These are phyloP conservation scores for Fusarium sp. DNA, from an alignment of 2,329 filamentous ascomycete genomes.

Conservation along the genomic window DNA sequence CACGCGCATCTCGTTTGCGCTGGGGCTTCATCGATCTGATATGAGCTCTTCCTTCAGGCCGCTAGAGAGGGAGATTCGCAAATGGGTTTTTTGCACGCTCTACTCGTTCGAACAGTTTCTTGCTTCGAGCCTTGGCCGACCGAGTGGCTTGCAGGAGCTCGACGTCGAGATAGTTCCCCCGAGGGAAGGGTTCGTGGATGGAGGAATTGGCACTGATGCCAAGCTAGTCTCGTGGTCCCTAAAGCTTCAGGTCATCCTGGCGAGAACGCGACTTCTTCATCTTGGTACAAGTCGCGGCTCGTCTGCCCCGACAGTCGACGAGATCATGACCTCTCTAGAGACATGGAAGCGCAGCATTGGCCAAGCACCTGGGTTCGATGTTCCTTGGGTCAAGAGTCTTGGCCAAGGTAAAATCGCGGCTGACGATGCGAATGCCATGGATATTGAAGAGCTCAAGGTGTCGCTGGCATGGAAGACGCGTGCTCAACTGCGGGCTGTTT, in stretches of 20 bases:
- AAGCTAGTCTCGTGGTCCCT: slow-evolving; percentile 51
- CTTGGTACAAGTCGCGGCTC: slow-evolving; percentile 6
- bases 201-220: slow-evolving; percentile 48
- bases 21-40: slow-evolving; percentile 52
- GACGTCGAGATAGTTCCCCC: slow-evolving; percentile 55
- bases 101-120: slow-evolving; percentile 57
- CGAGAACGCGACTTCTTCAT: slow-evolving; percentile 45
- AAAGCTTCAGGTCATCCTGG: slow-evolving; percentile 51
- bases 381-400: slow-evolving; percentile 29
- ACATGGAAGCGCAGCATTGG: slow-evolving; percentile 32
- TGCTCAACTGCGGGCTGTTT: slow-evolving; percentile 48
- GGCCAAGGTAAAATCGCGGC: not conserved
- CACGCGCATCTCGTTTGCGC: slow-evolving; percentile 51
- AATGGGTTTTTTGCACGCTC: slow-evolving; percentile 56
- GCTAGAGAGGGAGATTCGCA: slow-evolving; percentile 53
- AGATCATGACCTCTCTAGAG: slow-evolving; percentile 21
- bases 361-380: slow-evolving; percentile 32
- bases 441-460: slow-evolving; percentile 48
- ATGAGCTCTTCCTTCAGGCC: slow-evolving; percentile 52
- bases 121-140: slow-evolving; percentile 55
- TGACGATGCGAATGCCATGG: slow-evolving; percentile 35
- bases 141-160: slow-evolving; percentile 54
- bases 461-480: slow-evolving; percentile 48
- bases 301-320: slow-evolving; percentile 30
- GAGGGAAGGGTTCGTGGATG: slow-evolving; percentile 48